Evolutionary conservation across 2,329 filamentous ascomycete species (phyloP), one percentile per base, ranked within the genome.

Genomic region (Trichoderma breve): DNA sequence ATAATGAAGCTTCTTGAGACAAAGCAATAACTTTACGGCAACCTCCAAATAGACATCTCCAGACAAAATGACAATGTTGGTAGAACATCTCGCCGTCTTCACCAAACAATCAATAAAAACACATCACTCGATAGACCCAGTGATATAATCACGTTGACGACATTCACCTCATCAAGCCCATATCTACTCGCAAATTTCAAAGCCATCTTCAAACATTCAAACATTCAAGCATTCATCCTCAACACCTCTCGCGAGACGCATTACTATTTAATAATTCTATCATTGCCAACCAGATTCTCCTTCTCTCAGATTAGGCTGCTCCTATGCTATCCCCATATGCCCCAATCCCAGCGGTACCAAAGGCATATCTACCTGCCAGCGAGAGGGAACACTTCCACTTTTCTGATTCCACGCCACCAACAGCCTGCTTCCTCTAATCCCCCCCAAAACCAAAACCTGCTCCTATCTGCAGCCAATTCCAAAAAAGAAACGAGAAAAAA

Each of bases 251-350:
- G 65, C 55, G 55, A 69, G 28, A 69, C 55, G 53, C 55, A 57
- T 55, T 62, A 34, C 15, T 43, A 18, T 60, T 39, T 28, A 60
- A 30, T 55, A 62, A 57, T 57, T 53, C 43, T 30, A 70, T 55
- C 24, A 61, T 72, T 61, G 39, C 61, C 70, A 67, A 39, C 53
- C 68, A 57, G 12, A 47, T 57, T 36, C 74, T 74, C 66, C 74
- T 60, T 69, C 73, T 74, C 72, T 74, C 69, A 78, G 68, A 77
- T 74, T 73, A 75, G 75, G 73, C 73, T 75, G 74, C 70, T 63
- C 43, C 71, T 72, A 71, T 66, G 74, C 71, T 74, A 75, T 62
- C 70, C 18, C 36, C 36, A 11, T 4, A 3, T 57, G 30, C 47
- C n/a, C n/a, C n/a, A 21, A 15, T 3, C 28, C 47, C 28, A 60